These are phyloP conservation scores for Acanthamoeba royreba DNA, from an alignment of 208 protist species.

Conservation along the genomic window DNA sequence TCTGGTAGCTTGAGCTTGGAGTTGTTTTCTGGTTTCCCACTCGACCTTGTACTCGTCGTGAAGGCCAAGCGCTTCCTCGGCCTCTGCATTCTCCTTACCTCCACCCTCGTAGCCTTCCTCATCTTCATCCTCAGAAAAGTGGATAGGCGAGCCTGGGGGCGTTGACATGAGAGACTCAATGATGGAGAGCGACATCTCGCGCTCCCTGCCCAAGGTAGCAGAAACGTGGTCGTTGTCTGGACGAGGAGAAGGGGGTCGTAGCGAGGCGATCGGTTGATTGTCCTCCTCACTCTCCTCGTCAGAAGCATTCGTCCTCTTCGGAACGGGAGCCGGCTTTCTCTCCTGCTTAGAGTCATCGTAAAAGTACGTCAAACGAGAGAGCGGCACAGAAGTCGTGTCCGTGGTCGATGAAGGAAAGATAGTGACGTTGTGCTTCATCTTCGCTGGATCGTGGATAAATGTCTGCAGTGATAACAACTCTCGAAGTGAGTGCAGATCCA, in stretches of 20 bases:
- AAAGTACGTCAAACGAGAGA: neutral
- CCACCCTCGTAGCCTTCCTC: neutral
- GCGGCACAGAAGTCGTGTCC: neutral
- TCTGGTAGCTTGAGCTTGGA: neutral
- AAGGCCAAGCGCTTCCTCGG: neutral
- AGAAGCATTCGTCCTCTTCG: too few species aligned
- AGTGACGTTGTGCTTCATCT: slow-evolving; percentile 3
- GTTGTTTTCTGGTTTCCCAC: neutral
- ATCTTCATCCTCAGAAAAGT: neutral
- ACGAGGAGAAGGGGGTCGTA: neutral
- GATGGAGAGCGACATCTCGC: neutral
- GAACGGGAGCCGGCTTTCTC: neutral
- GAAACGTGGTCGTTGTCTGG: neutral
- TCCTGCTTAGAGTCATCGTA: neutral
- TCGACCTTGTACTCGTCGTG: slow-evolving; percentile 1
- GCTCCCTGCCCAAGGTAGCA: neutral
- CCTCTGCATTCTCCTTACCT: neutral
- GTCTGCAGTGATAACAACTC: neutral
- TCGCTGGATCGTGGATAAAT: neutral
- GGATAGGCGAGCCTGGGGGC: neutral
- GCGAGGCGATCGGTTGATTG: neutral
- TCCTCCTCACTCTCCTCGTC: neutral
- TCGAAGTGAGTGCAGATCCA: too few species aligned
- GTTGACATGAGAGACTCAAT: neutral
- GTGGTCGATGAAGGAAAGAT: neutral